A percentile compares a stretch with the other conserved stretches of the same genome.
phyloP scores from a whole-genome alignment of 352 stramenopile species.

The Elongisporangium undulatum region DNA sequence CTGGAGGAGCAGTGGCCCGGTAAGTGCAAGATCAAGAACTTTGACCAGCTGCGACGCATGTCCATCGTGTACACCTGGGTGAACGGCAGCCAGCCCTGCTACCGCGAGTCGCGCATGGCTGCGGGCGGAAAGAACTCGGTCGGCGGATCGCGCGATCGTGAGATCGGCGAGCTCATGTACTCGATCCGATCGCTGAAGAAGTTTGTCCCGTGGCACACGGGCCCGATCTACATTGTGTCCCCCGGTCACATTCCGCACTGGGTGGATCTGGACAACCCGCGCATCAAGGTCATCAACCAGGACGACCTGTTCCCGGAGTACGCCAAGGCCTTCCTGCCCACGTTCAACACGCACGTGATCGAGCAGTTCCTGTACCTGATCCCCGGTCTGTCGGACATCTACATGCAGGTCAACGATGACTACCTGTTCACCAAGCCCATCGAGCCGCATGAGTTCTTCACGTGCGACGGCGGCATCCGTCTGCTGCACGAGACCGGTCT shows the following conservation, averaged over 20 bases:
- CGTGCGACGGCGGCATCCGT: slow-evolving; percentile 81
- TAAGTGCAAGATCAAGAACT: slow-evolving; percentile 85
- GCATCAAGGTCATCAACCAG: slow-evolving; percentile 86
- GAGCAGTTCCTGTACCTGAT: slow-evolving; percentile 88
- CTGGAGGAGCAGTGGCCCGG: slow-evolving; percentile 62
- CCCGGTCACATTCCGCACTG: slow-evolving; percentile 80
- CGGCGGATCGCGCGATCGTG: slow-evolving; percentile 75
- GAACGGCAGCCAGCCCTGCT: slow-evolving; percentile 84
- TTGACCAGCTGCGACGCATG: slow-evolving; percentile 77
- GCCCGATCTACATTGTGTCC: slow-evolving; percentile 82
- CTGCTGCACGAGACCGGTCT: slow-evolving; percentile 70
- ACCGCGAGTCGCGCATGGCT: slow-evolving; percentile 60
- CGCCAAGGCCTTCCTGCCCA: slow-evolving; percentile 73
- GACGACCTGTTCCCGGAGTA: slow-evolving; percentile 83
- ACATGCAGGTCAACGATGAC: slow-evolving; percentile 89
- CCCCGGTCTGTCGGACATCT: slow-evolving; percentile 81
- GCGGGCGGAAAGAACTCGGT: slow-evolving; percentile 66
- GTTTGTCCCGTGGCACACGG: slow-evolving; percentile 79
- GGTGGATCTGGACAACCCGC: slow-evolving; percentile 75
- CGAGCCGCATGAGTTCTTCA: slow-evolving; percentile 79
- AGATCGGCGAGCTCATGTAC: slow-evolving; percentile 88
- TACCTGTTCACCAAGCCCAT: slow-evolving; percentile 86
- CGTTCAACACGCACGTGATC: slow-evolving; percentile 88
- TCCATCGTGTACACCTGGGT: slow-evolving; percentile 89
- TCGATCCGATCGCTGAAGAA: slow-evolving; percentile 84